These are phyloP conservation scores for Acorus calamus DNA, from an alignment of 106 monocot species.

Conservation along the genomic window DNA sequence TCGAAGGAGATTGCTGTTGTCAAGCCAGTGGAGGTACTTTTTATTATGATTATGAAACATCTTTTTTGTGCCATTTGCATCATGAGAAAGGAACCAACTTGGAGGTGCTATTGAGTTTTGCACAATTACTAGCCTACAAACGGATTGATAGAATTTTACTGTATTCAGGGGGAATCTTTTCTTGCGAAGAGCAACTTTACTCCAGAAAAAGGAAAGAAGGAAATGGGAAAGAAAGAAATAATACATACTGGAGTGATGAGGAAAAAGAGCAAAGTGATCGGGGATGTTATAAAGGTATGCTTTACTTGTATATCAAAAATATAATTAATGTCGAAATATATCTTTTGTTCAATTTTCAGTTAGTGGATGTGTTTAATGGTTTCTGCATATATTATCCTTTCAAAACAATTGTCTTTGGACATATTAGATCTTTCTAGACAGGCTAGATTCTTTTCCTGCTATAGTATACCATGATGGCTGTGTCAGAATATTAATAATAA, in stretches of 20 bases:
- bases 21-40: constrained; percentile 41
- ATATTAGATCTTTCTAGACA: too few relatives aligned
- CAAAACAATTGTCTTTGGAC: too few relatives aligned
- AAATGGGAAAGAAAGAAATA: constrained; percentile 29
- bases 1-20: constrained; percentile 37
- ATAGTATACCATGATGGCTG: too few relatives aligned
- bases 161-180: constrained; percentile 40
- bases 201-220: constrained; percentile 36
- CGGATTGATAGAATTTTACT: not conserved
- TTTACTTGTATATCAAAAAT: not conserved
- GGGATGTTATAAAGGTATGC: constrained; percentile 62
- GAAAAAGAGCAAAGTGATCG: constrained; percentile 35
- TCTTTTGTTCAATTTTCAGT: too few relatives aligned
- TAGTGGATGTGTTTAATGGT: too few relatives aligned
- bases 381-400: too few relatives aligned
- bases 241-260: constrained; percentile 20
- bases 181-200: constrained; percentile 25
- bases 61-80: not conserved
- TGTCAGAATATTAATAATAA: too few relatives aligned
- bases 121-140: too few relatives aligned
- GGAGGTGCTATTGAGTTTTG: too few relatives aligned
- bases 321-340: not conserved
- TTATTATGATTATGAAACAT: not conserved
- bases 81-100: too few relatives aligned
- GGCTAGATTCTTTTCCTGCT: too few relatives aligned